Evolutionary conservation across 2,329 filamentous ascomycete genomes (phyloP).

Genomic region (Ceratocystis huliohia): DNA sequence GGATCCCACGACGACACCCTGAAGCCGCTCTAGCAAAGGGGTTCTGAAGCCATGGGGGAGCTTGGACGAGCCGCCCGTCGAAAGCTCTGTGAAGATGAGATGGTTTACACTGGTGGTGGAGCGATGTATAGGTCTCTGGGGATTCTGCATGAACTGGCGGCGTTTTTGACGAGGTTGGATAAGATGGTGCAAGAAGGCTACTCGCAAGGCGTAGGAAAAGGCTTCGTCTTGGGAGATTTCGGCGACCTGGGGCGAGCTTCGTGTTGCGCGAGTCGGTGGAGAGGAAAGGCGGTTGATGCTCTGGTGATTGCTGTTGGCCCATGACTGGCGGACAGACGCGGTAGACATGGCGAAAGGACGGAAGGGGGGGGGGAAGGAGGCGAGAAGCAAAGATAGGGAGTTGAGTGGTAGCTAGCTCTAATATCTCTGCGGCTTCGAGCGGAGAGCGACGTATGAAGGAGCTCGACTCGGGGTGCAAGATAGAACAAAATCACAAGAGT

Average conservation of each 20-base stretch:
- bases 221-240: constrained; percentile 61
- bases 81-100: constrained; percentile 19
- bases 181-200: constrained; percentile 84
- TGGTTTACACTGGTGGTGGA: constrained; percentile 54
- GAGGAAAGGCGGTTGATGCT: constrained; percentile 22
- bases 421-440: not conserved
- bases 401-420: not conserved
- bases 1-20: constrained; percentile 64
- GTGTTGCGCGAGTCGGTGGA: constrained; percentile 21
- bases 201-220: constrained; percentile 79
- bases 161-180: constrained; percentile 81
- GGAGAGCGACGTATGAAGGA: not conserved
- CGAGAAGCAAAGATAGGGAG: not conserved
- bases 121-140: constrained; percentile 40
- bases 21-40: constrained; percentile 56
- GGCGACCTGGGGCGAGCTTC: constrained; percentile 26
- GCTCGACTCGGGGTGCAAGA: not conserved
- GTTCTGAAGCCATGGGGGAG: constrained; percentile 43
- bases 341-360: constrained; percentile 19
- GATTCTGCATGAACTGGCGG: constrained; percentile 66
- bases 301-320: constrained; percentile 17
- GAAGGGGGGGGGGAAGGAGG: not conserved
- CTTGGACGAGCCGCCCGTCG: constrained; percentile 33
- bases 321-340: constrained; percentile 18
- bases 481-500: not conserved